A percentile compares a stretch with the other conserved stretches of the same genome.
These are phyloP conservation scores for Malus fusca DNA, from an alignment of 306 rosid genomes.

Conservation along the genomic window DNA sequence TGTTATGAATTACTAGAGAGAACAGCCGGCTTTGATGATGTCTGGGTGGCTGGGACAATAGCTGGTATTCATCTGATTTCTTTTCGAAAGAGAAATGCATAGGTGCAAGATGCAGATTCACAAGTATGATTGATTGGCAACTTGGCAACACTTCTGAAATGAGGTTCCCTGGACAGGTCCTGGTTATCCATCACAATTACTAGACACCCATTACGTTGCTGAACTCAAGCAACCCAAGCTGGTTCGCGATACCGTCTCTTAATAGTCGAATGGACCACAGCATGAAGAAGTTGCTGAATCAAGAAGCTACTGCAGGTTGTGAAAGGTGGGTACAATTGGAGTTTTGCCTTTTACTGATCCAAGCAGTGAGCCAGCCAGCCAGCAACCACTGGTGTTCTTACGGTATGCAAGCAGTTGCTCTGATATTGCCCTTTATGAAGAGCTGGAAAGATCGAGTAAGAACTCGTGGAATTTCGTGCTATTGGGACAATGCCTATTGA, in stretches of 20 bases:
- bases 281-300: neutral
- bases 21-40: neutral
- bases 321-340: too few relatives aligned
- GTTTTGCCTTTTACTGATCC: neutral
- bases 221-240: neutral
- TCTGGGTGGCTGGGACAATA: neutral
- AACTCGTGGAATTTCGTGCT: neutral
- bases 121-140: neutral
- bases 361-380: neutral
- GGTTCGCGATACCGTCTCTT: neutral
- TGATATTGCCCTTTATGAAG: neutral
- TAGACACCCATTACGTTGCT: neutral
- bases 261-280: neutral
- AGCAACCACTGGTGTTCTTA: neutral
- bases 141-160: neutral
- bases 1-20: neutral
- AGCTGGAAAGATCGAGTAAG: neutral
- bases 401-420: neutral
- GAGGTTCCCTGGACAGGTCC: neutral
- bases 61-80: neutral
- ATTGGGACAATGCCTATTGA: neutral
- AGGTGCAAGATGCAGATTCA: neutral
- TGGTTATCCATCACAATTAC: neutral
- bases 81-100: slow-evolving; percentile 1
- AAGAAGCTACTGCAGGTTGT: neutral